Conservation (phyloP, 192 early-diverging fungal species). For the Podila epigama region DNA sequence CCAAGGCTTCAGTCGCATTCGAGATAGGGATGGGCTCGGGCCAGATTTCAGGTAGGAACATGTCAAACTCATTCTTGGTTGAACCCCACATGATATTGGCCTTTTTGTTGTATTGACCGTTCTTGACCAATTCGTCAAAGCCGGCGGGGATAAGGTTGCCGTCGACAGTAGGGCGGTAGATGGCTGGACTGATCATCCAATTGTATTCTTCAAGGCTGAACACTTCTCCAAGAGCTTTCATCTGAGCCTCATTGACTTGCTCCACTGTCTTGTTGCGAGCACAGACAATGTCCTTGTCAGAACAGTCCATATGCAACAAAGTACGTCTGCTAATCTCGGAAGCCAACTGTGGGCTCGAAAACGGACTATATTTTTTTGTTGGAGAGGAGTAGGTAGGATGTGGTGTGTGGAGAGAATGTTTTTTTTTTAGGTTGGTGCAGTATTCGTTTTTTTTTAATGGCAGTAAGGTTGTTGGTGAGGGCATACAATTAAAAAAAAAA, state of each 20-base stretch:
- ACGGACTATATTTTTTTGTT: too few relatives aligned
- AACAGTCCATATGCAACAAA: slow-evolving; percentile 4
- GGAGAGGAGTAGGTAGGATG: too few relatives aligned
- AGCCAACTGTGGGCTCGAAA: slow-evolving; percentile 9
- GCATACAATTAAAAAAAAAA: background rate
- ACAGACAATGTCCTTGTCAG: slow-evolving; percentile 9
- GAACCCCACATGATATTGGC: slow-evolving; percentile 14
- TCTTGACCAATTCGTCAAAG: slow-evolving; percentile 6
- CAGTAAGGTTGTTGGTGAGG: background rate
- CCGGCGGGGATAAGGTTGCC: slow-evolving; percentile 4
- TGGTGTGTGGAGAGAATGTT: too few relatives aligned
- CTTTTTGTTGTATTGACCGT: background rate
- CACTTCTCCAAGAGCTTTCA: background rate
- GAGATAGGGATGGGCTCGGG: background rate
- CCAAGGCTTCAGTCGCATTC: background rate
- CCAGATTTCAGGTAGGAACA: background rate
- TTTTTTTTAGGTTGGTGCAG: too few relatives aligned
- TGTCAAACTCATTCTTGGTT: background rate
- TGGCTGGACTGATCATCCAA: background rate
- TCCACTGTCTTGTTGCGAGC: slow-evolving; percentile 13
- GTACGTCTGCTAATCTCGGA: background rate
- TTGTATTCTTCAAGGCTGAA: background rate
- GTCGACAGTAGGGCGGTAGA: slow-evolving; percentile 9
- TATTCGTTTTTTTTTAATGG: too few relatives aligned
- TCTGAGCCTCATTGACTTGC: slow-evolving; percentile 3